phyloP scores from a whole-genome alignment of 345 rosid species.

The Raphanus sativus region DNA sequence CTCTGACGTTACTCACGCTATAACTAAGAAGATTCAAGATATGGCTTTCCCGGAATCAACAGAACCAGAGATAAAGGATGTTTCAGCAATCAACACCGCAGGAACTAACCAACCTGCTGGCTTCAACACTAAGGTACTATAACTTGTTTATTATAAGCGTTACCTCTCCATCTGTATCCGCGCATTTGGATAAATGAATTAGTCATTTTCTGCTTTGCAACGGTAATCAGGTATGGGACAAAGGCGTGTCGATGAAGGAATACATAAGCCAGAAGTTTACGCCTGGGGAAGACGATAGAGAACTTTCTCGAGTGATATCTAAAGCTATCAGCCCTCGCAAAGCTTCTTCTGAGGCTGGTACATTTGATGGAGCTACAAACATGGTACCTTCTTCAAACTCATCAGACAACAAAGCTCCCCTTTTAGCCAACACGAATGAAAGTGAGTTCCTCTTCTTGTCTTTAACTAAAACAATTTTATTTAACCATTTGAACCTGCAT shows the following conservation, averaged over 20 bases:
- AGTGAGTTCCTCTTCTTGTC: constrained; percentile 40
- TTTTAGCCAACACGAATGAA: constrained; percentile 42
- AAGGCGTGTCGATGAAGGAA: constrained; percentile 82
- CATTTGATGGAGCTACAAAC: constrained; percentile 49
- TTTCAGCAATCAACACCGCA: constrained; percentile 28
- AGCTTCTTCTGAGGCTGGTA: constrained; percentile 39
- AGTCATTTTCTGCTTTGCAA: neutral
- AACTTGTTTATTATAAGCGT: neutral
- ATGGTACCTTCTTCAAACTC: constrained; percentile 54
- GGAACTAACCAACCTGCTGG: constrained; percentile 24
- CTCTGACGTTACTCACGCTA: constrained; percentile 47
- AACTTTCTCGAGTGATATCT: constrained; percentile 60
- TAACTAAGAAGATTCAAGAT: constrained; percentile 53
- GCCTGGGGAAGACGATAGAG: constrained; percentile 81
- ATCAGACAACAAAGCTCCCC: constrained; percentile 41
- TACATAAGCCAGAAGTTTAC: constrained; percentile 59
- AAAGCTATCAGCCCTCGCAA: constrained; percentile 62
- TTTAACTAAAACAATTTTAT: neutral
- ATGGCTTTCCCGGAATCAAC: constrained; percentile 39
- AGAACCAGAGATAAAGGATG: constrained; percentile 17
- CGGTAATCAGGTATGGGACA: constrained; percentile 46
- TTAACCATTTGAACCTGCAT: neutral
- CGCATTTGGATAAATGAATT: neutral
- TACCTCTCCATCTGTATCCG: neutral
- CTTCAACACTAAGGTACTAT: constrained; percentile 28